Conservation (phyloP, 2,329 filamentous ascomycete species). For the Ceratocystis cubensis region DNA sequence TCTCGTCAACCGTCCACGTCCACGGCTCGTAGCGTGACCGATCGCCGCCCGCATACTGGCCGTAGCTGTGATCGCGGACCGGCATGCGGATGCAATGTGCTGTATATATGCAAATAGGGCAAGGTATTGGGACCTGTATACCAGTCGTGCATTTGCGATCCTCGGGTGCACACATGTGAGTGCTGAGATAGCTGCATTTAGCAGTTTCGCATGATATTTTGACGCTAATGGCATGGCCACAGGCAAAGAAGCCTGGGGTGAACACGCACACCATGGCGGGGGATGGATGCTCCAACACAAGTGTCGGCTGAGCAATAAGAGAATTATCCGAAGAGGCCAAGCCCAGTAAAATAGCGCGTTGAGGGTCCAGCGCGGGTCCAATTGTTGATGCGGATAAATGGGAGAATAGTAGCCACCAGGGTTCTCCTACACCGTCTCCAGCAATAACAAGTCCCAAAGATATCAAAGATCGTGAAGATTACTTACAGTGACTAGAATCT, state of each 20-base stretch:
- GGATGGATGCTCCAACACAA: background rate
- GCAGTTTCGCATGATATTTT: slow-evolving; percentile 7
- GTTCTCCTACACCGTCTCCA: background rate
- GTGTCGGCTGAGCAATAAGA: background rate
- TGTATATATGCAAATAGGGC: background rate
- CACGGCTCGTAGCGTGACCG: slow-evolving; percentile 2
- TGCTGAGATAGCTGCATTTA: slow-evolving; percentile 2
- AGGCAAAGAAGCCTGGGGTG: slow-evolving; percentile 8
- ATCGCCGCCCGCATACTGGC: background rate
- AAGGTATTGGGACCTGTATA: background rate
- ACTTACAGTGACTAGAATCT: too few species aligned
- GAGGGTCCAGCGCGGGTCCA: too few species aligned
- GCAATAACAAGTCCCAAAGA: too few species aligned
- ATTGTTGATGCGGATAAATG: background rate
- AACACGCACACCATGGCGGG: slow-evolving; percentile 3
- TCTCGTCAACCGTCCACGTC: background rate
- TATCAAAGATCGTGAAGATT: too few species aligned
- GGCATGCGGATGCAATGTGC: background rate
- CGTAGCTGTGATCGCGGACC: background rate
- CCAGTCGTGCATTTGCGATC: background rate
- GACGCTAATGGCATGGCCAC: slow-evolving; percentile 8
- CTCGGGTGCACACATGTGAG: background rate
- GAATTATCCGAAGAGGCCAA: too few species aligned
- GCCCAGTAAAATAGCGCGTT: too few species aligned
- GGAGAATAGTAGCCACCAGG: background rate